phyloP scores from a whole-genome alignment of 2,329 filamentous ascomycete species.

The Fusarium anthophilum region DNA sequence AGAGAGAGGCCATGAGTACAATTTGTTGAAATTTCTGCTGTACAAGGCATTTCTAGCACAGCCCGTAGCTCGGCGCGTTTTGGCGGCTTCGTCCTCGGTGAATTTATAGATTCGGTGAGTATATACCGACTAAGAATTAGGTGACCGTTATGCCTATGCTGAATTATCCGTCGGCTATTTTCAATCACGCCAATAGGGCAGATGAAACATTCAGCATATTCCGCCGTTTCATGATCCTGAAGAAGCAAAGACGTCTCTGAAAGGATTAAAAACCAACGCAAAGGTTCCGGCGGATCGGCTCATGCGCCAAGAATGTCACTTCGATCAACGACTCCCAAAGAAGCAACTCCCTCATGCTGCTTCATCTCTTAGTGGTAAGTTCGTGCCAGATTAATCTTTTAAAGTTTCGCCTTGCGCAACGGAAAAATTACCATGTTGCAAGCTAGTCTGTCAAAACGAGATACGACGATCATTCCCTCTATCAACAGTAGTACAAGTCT shows the following conservation, averaged over 20 bases:
- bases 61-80: neutral
- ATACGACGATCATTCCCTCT: neutral
- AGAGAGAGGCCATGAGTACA: neutral
- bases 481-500: neutral
- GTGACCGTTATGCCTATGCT: neutral
- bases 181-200: neutral
- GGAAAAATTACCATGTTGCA: constrained; percentile 9
- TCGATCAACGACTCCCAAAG: neutral
- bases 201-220: neutral
- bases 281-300: neutral
- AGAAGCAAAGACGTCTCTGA: neutral
- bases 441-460: neutral
- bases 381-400: neutral
- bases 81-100: neutral
- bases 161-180: neutral
- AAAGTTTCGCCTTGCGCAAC: neutral
- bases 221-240: neutral
- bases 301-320: neutral
- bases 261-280: neutral
- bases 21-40: neutral
- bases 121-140: neutral
- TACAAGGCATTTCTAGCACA: too few relatives aligned
- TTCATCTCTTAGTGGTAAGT: neutral
- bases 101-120: neutral
- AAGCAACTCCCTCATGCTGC: neutral